Evolutionary conservation across 73 alveolate species (phyloP), one percentile per base, ranked within the genome.

Genomic region (Paramecium tetraurelia): DNA sequence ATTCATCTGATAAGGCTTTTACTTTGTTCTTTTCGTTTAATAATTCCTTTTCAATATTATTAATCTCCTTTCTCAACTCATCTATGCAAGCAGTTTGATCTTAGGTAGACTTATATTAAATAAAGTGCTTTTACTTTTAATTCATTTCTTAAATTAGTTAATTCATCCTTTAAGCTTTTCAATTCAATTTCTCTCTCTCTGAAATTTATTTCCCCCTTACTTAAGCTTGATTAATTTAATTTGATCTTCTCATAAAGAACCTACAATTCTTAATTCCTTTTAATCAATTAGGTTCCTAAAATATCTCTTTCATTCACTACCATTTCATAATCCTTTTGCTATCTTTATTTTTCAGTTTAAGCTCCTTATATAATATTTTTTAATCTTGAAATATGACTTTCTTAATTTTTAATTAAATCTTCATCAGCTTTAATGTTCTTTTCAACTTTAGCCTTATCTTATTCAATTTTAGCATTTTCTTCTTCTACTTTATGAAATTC

Each of bases 261-360:
- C 40, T 96, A 95, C 16, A 97, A 88, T 89, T 98, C 99, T 93
- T 98, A 98, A 77, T 98, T 97, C 92, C 99, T 94, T 93, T 98
- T 98, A 48, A 98, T 98, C 50, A 98, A 96, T 93, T 98, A 98
- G 18, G 99, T 98, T 10, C 99, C 99, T 53, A 98, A 94, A 59
- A 98, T 97, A 88, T 98, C 99, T 95, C 99, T 96, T 92, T 98
- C 99, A 92, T 98, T 97, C 59, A 98, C 96, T 69, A 98, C 99
- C 97, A 98, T 98, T 83, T 98, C 99, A 94, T 96, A 97, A 93
- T 98, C 99, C 92, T 98, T 98, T 76, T 98, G 92, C 92, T 98
- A 98, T 84, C 98, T 97, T 92, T 97, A 96, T 76, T 96, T 97
- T 94, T 98, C 99, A 27, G 96, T 97, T 93, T 98, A 99, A 10